Percentiles rank a stretch among this genome's conserved stretches.
Evolutionary conservation across 371 early-diverging fungal genomes (phyloP).

Genomic region (Thermomucor indicae-seudaticae): DNA sequence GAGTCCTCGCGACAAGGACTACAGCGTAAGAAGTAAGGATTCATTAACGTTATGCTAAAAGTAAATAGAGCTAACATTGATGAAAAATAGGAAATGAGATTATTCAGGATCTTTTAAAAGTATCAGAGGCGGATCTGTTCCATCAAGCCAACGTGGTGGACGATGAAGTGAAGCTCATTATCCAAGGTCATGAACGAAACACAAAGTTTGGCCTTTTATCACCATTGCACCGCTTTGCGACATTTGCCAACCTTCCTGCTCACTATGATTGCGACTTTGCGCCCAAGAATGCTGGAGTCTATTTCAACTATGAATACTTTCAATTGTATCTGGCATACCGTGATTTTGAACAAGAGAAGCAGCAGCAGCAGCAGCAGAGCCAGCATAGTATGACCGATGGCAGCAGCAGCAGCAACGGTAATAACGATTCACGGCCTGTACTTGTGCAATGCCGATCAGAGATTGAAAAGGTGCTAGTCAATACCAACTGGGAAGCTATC

Average conservation of each 20-base stretch:
- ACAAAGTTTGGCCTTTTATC: constrained; percentile 29
- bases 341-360: constrained; percentile 33
- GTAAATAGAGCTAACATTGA: not conserved
- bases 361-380: constrained; percentile 15
- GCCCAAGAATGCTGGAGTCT: constrained; percentile 48
- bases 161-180: constrained; percentile 34
- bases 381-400: not conserved
- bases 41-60: not conserved
- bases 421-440: constrained; percentile 30
- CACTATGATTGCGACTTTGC: constrained; percentile 50
- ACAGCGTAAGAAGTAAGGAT: constrained; percentile 34
- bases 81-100: constrained; percentile 28
- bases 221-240: constrained; percentile 40
- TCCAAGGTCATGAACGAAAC: constrained; percentile 33
- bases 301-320: constrained; percentile 47
- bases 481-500: constrained; percentile 51
- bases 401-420: constrained; percentile 10
- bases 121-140: constrained; percentile 36
- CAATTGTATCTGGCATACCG: constrained; percentile 43
- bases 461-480: constrained; percentile 42
- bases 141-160: constrained; percentile 45
- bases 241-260: constrained; percentile 43
- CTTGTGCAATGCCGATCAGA: constrained; percentile 41
- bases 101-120: constrained; percentile 39
- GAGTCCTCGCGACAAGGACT: constrained; percentile 43